Percentiles rank a stretch among this genome's conserved stretches.
phyloP scores from a whole-genome alignment of 805 yeast species.

The Priceomyces melissophilus region DNA sequence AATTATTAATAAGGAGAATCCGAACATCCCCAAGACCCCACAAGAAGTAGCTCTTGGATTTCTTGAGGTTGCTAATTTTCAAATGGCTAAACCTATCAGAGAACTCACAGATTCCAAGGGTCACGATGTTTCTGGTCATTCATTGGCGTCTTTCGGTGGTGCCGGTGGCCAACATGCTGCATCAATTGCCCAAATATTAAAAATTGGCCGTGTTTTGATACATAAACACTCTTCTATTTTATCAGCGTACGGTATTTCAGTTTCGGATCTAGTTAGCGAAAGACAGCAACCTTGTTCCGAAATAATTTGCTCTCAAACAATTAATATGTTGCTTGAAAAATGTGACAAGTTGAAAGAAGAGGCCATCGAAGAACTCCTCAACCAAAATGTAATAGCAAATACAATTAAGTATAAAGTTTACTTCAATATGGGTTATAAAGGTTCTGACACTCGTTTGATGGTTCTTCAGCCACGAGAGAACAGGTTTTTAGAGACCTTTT shows the following conservation, averaged over 20 bases:
- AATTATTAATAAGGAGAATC: constrained; percentile 51
- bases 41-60: constrained; percentile 80
- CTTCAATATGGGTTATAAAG: constrained; percentile 20
- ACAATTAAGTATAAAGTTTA: constrained; percentile 9
- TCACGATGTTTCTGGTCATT: constrained; percentile 58
- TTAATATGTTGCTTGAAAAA: constrained; percentile 14
- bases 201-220: constrained; percentile 64
- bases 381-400: constrained; percentile 10
- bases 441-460: constrained; percentile 27
- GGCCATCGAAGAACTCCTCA: constrained; percentile 9
- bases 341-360: constrained; percentile 11
- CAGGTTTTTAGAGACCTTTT: constrained; percentile 45
- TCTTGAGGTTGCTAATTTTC: constrained; percentile 76
- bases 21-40: constrained; percentile 43
- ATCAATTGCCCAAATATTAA: constrained; percentile 68
- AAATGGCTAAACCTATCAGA: constrained; percentile 90
- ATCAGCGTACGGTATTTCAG: constrained; percentile 84
- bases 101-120: constrained; percentile 85
- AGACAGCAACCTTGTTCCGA: constrained; percentile 68
- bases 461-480: constrained; percentile 14
- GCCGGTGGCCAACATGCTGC: constrained; percentile 93
- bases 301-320: constrained; percentile 24
- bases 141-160: constrained; percentile 84
- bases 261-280: constrained; percentile 83
- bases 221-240: constrained; percentile 81